Percentiles rank a stretch among this genome's conserved stretches.
These are phyloP conservation scores for Citrus trifoliata DNA, from an alignment of 345 rosid genomes.

Conservation along the genomic window DNA sequence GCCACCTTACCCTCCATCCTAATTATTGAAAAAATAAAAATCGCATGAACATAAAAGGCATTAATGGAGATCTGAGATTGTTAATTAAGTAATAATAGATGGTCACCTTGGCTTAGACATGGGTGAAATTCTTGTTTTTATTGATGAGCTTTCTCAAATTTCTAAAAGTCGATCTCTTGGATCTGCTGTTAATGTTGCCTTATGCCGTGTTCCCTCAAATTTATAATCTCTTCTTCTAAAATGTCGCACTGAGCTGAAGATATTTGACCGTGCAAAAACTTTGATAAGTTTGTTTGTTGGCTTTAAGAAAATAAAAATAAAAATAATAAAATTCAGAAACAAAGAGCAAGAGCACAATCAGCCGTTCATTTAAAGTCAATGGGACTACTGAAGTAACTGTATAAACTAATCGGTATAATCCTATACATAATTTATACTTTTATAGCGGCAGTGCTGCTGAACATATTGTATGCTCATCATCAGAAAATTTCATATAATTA, in stretches of 20 bases:
- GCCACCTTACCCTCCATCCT: conserved; percentile 90
- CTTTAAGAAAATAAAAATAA: not conserved
- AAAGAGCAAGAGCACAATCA: not conserved
- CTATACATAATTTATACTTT: not conserved
- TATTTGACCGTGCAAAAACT: not conserved
- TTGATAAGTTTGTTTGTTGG: not conserved
- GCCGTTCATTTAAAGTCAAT: not conserved
- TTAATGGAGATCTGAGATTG: not conserved
- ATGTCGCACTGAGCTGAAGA: conserved; percentile 11
- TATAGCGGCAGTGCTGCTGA: not conserved
- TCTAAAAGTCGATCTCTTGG: conserved; percentile 20
- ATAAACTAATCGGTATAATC: not conserved
- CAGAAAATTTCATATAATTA: not conserved
- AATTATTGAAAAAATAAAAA: conserved; percentile 5
- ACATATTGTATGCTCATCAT: not conserved
- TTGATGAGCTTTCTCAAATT: conserved; percentile 13
- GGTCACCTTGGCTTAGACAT: conserved; percentile 42
- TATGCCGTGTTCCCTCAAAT: not conserved
- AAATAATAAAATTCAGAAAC: no score
- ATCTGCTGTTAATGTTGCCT: conserved; percentile 25
- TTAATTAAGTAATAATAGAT: not conserved
- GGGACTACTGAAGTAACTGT: not conserved
- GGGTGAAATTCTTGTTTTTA: conserved; percentile 1
- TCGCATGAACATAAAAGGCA: not conserved
- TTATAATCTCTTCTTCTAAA: conserved; percentile 4